Percentiles rank a stretch among this genome's conserved stretches.
Evolutionary conservation across 805 yeast species (phyloP).

Genomic region (Ogataea trehaloabstinens): DNA sequence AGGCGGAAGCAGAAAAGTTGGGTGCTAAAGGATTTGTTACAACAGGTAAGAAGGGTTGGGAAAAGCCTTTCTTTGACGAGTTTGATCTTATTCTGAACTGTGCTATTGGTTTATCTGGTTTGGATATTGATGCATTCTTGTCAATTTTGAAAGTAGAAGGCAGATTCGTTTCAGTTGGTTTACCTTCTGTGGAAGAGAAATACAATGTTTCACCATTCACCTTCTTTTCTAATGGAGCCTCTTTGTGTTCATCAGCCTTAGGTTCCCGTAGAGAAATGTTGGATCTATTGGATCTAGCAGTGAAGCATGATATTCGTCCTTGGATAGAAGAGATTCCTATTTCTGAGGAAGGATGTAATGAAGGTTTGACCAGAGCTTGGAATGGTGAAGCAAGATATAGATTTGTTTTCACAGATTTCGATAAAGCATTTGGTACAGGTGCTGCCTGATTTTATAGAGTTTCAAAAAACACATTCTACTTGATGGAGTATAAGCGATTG

Average conservation of each 20-base stretch:
- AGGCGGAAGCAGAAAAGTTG: slow-evolving; percentile 37
- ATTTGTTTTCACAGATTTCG: slow-evolving; percentile 48
- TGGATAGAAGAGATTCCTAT: slow-evolving; percentile 52
- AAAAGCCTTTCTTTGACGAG: slow-evolving; percentile 26
- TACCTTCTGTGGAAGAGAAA: slow-evolving; percentile 40
- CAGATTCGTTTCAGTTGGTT: slow-evolving; percentile 47
- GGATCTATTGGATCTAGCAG: slow-evolving; percentile 46
- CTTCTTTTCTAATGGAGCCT: slow-evolving; percentile 46
- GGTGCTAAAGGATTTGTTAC: slow-evolving; percentile 46
- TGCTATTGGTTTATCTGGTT: slow-evolving; percentile 39
- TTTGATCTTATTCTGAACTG: slow-evolving; percentile 43
- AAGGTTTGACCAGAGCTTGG: slow-evolving; percentile 44
- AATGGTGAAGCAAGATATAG: slow-evolving; percentile 51
- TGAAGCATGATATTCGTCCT: slow-evolving; percentile 43
- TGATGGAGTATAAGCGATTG: too few relatives aligned
- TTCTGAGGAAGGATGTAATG: slow-evolving; percentile 39
- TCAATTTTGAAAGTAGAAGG: slow-evolving; percentile 36
- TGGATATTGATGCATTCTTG: slow-evolving; percentile 35
- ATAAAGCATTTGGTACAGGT: slow-evolving; percentile 40
- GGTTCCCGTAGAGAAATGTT: slow-evolving; percentile 48
- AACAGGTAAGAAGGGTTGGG: slow-evolving; percentile 46
- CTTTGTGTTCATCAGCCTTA: slow-evolving; percentile 44
- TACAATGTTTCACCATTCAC: slow-evolving; percentile 48
- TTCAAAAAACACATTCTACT: too few relatives aligned
- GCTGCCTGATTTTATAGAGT: neutral